Evolutionary conservation across 2,329 filamentous ascomycete species (phyloP).

Genomic region (Sodiomyces alkalinus): DNA sequence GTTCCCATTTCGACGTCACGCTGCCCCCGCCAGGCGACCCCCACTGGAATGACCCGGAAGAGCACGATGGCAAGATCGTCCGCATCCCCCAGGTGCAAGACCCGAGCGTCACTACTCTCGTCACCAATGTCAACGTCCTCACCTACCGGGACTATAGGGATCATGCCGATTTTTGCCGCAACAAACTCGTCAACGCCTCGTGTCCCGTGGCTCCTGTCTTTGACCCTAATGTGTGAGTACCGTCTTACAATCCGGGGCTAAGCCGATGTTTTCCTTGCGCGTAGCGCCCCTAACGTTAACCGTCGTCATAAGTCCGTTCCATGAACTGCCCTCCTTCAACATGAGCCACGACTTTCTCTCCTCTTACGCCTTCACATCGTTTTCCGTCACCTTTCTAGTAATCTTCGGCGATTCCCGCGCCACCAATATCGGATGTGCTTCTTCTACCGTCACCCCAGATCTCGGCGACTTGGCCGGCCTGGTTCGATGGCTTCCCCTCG

Average conservation of each 20-base stretch:
- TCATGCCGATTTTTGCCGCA: conserved; percentile 49
- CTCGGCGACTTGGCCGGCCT: conserved; percentile 57
- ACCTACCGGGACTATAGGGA: conserved; percentile 56
- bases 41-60: conserved; percentile 44
- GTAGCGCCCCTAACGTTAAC: neutral
- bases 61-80: conserved; percentile 62
- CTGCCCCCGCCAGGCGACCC: conserved; percentile 46
- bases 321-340: conserved; percentile 54
- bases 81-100: conserved; percentile 33
- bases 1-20: conserved; percentile 39
- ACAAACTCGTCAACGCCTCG: conserved; percentile 37
- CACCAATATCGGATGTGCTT: conserved; percentile 63
- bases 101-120: conserved; percentile 57
- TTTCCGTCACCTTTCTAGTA: conserved; percentile 58
- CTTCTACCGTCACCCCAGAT: conserved; percentile 69
- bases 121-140: conserved; percentile 56
- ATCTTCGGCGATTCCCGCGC: conserved; percentile 54
- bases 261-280: neutral
- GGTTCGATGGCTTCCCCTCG: conserved; percentile 60
- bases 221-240: conserved; percentile 24
- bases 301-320: conserved; percentile 9
- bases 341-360: conserved; percentile 61
- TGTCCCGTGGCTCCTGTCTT: conserved; percentile 72
- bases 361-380: conserved; percentile 75
- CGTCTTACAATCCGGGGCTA: neutral